Evolutionary conservation across 805 yeast genomes (phyloP), one percentile per base, ranked within the genome.

Genomic region (Candida qinlingensis): DNA sequence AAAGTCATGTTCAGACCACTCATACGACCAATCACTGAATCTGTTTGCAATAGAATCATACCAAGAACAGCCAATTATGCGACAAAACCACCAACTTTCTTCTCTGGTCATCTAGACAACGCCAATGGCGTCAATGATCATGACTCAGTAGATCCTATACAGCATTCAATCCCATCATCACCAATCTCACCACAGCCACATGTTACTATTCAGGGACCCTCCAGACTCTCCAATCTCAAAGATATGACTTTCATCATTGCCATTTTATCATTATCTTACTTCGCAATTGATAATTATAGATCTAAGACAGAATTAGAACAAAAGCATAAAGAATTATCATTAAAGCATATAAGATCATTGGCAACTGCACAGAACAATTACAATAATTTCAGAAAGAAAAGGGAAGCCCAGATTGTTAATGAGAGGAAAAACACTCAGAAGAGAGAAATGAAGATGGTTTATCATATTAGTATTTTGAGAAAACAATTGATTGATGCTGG

Each of bases 401-500:
- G 76, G 44, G 83, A 79, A 45, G 54, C 75, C 10, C 78, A 76
- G 53, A 65, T 75, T n/a, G 56, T 79, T 30, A 74, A 77, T 52
- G 83, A 79, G 52, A 65, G 85, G 13, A 70, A 71, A 46, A 73
- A 70, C 10, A 68, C 67, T n/a, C 70, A 64, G 57, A 74, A 63
- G 63, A 69, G 71, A 51, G 83, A 70, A 59, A 75, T 70, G 69
- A 81, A 79, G 64, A 78, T 83, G 85, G 73, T 77, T 5, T 66
- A 83, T 60, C 92, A 85, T 58, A 73, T 85, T 38, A 88, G 87
- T 2, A 62, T 85, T 63, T 65, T 85, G 34, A 68, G 87, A 44
- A 72, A 80, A 56, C 89, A 85, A 58, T 65, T 85, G 47, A 55
- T 64, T 3, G 85, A 81, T n/a, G 57, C 63, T 4, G 86, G 85